Conservation (phyloP, 345 rosid species). For the Lenwebbia sp. region DNA sequence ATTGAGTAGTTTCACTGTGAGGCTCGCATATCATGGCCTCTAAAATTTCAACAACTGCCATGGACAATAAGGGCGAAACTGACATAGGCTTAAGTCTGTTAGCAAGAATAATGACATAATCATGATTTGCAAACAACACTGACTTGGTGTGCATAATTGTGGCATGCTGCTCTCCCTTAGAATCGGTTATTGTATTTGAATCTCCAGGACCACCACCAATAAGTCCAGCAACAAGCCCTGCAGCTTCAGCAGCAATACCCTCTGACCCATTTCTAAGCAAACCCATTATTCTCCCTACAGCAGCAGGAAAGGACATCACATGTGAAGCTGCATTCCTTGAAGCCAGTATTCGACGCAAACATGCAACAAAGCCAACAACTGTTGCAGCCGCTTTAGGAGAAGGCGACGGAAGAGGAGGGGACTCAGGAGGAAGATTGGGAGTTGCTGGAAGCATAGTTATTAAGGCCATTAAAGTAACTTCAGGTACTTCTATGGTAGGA, state of each 20-base stretch:
- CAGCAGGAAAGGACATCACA: slow-evolving; percentile 98
- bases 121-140: slow-evolving; percentile 69
- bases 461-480: slow-evolving; percentile 96
- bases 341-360: slow-evolving; percentile 85
- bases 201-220: slow-evolving; percentile 83
- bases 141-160: slow-evolving; percentile 96
- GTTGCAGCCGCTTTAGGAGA: slow-evolving; percentile 99
- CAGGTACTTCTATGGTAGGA: slow-evolving; percentile 74
- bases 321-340: slow-evolving; percentile 95
- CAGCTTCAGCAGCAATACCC: slow-evolving; percentile 92
- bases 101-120: slow-evolving; percentile 65
- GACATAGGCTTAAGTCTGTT: slow-evolving; percentile 94
- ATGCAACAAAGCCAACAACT: slow-evolving; percentile 89
- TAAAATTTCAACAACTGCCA: slow-evolving; percentile 95
- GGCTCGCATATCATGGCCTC: slow-evolving; percentile 99
- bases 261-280: slow-evolving; percentile 97
- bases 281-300: slow-evolving; percentile 99
- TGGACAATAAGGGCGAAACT: slow-evolving; percentile 86
- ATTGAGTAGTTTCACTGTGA: slow-evolving; percentile 95
- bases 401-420: slow-evolving; percentile 96
- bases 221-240: slow-evolving; percentile 76
- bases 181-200: slow-evolving; percentile 43
- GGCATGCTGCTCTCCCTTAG: slow-evolving; percentile 91
- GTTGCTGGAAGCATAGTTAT: slow-evolving; percentile 96
- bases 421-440: slow-evolving; percentile 89